Evolutionary conservation across 352 stramenopile genomes (phyloP).

Genomic region (Phytophthora macrochlamydospora): DNA sequence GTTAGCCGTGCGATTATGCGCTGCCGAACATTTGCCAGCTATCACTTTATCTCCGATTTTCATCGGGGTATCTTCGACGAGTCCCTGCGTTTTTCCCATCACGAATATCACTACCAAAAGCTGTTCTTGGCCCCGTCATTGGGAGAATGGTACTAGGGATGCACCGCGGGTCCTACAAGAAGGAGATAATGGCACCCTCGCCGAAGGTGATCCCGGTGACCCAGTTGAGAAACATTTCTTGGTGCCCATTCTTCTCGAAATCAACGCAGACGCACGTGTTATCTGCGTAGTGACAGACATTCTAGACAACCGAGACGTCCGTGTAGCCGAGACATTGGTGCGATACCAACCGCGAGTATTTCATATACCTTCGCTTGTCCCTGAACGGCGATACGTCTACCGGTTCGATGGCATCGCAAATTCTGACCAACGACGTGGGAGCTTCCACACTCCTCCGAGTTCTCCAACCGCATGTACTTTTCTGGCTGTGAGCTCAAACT

Average conservation of each 20-base stretch:
- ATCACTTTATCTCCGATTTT: slow-evolving; percentile 65
- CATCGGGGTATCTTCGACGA: slow-evolving; percentile 55
- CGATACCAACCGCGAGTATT: slow-evolving; percentile 53
- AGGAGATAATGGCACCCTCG: slow-evolving; percentile 3
- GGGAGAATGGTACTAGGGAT: slow-evolving; percentile 44
- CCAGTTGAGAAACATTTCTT: slow-evolving; percentile 21
- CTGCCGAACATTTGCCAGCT: slow-evolving; percentile 52
- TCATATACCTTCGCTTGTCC: slow-evolving; percentile 42
- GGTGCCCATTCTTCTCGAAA: slow-evolving; percentile 68
- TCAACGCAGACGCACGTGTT: slow-evolving; percentile 54
- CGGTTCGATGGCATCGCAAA: slow-evolving; percentile 78
- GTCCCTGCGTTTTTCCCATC: slow-evolving; percentile 62
- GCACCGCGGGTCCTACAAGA: background rate
- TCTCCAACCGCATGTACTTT: slow-evolving; percentile 42
- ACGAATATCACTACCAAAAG: slow-evolving; percentile 35
- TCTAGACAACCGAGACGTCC: slow-evolving; percentile 56
- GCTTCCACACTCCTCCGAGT: slow-evolving; percentile 61
- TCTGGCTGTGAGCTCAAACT: slow-evolving; percentile 71
- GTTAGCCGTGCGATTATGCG: background rate
- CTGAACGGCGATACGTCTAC: slow-evolving; percentile 70
- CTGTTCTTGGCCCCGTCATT: slow-evolving; percentile 59
- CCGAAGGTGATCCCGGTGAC: slow-evolving; percentile 18
- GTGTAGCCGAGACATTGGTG: slow-evolving; percentile 37
- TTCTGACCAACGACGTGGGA: slow-evolving; percentile 45
- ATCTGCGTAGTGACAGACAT: slow-evolving; percentile 69